phyloP scores from a whole-genome alignment of 805 yeast genomes.

The Spencermartinsiella europaea region DNA sequence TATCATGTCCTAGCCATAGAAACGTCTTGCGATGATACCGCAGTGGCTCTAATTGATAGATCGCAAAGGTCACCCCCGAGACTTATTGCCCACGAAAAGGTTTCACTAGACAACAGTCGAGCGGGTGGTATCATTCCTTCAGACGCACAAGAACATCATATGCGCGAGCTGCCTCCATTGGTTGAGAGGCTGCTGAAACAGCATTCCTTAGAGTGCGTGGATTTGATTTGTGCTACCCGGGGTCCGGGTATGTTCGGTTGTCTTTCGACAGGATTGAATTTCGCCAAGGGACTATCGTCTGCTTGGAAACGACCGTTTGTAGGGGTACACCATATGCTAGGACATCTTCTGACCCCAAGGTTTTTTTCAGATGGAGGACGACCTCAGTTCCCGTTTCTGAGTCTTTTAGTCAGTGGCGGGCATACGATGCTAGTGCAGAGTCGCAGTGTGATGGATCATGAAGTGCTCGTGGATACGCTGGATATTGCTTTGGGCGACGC shows the following conservation, averaged over 20 bases:
- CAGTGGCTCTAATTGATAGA: constrained; percentile 73
- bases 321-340: constrained; percentile 96
- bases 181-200: constrained; percentile 41
- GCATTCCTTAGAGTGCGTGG: constrained; percentile 36
- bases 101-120: constrained; percentile 57
- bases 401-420: constrained; percentile 85
- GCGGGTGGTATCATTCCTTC: constrained; percentile 88
- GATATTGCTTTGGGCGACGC: constrained; percentile 95
- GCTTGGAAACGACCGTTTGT: constrained; percentile 75
- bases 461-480: constrained; percentile 63
- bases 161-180: constrained; percentile 47
- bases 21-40: constrained; percentile 92
- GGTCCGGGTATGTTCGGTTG: constrained; percentile 98
- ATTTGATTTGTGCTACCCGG: constrained; percentile 80
- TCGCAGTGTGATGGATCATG: constrained; percentile 56
- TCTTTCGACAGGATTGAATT: constrained; percentile 70
- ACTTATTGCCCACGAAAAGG: constrained; percentile 54
- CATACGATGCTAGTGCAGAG: constrained; percentile 85
- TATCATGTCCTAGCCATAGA: constrained; percentile 72
- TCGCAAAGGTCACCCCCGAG: constrained; percentile 36
- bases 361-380: constrained; percentile 39
- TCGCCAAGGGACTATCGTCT: constrained; percentile 77
- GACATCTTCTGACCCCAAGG: constrained; percentile 72
- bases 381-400: constrained; percentile 69
- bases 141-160: constrained; percentile 77